Evolutionary conservation across 2,329 filamentous ascomycete species (phyloP), one percentile per base, ranked within the genome.

Genomic region (Fusarium sp.): DNA sequence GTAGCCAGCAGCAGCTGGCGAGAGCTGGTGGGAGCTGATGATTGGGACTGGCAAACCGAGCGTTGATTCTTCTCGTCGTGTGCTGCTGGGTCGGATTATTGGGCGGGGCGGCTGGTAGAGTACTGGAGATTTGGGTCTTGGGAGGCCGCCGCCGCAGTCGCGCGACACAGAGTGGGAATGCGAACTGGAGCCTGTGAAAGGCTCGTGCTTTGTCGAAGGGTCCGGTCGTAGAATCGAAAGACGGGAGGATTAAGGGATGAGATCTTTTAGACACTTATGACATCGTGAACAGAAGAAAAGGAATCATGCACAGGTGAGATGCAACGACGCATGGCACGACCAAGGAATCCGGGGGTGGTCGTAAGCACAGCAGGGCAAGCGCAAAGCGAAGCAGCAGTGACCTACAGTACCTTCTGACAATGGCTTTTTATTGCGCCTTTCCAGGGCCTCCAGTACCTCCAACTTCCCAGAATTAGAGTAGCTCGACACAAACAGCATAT

Each of bases 71-170:
- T 71, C 40, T 54, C 42, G 42, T 54, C 40, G 62, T 71, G 47
- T 58, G n/a, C 31, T 60, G 46, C 40, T 57, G 38, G 49, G 53
- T 56, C 51, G 64, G 46, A 51, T 62, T 65, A 51, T 47, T 50
- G 60, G 56, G 72, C 70, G 72, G 67, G 68, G 68, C 66, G 67
- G 44, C 44, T 28, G 60, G 63, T 65, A 59, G 58, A 64, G 60
- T 45, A 65, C 36, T 65, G 40, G 33, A 49, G 53, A 62, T 50
- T 62, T 21, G 38, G 38, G 54, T 50, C 49, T 62, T 69, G 69
- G 72, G 72, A 74, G 72, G 73, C 73, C 72, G 73, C 72, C 73
- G 72, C 70, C 72, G 55, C 65, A 58, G 57, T 57, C 49, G 63
- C 59, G 59, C 63, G 55, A 62, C 51, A 65, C 52, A 70, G 51